phyloP scores from a whole-genome alignment of 2,329 filamentous ascomycete genomes.

The Cadophora gregata region DNA sequence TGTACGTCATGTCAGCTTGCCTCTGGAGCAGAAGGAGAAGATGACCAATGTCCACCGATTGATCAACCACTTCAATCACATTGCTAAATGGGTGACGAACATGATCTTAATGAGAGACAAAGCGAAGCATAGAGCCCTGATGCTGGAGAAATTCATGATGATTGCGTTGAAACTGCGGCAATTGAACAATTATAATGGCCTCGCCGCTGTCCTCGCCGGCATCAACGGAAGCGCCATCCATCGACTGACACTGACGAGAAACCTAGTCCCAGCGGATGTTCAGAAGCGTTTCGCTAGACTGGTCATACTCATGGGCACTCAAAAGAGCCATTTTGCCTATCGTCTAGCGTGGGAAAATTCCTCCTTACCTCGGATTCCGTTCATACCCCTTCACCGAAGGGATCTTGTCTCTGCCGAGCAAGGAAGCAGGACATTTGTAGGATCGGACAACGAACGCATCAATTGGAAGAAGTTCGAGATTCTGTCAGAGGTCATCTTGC shows the following conservation, averaged over 20 bases:
- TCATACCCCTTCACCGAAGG: slow-evolving; percentile 85
- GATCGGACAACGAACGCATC: slow-evolving; percentile 73
- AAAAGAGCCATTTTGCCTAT: slow-evolving; percentile 93
- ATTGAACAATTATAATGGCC: slow-evolving; percentile 95
- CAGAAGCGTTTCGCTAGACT: slow-evolving; percentile 88
- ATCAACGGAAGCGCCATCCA: slow-evolving; percentile 89
- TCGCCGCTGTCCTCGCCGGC: slow-evolving; percentile 92
- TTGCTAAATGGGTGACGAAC: slow-evolving; percentile 82
- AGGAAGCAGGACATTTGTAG: slow-evolving; percentile 88
- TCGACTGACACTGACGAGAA: slow-evolving; percentile 79
- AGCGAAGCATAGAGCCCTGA: slow-evolving; percentile 88
- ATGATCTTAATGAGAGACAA: slow-evolving; percentile 92
- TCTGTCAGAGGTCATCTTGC: slow-evolving; percentile 87
- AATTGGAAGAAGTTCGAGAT: slow-evolving; percentile 99
- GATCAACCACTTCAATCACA: slow-evolving; percentile 90
- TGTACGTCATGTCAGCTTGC: slow-evolving; percentile 86
- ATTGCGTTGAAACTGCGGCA: slow-evolving; percentile 85
- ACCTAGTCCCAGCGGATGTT: slow-evolving; percentile 72
- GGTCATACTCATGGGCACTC: slow-evolving; percentile 89
- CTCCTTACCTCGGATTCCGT: slow-evolving; percentile 86
- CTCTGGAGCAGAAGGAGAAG: slow-evolving; percentile 71
- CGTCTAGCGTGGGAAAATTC: slow-evolving; percentile 98
- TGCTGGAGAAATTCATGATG: slow-evolving; percentile 94
- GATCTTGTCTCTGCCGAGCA: slow-evolving; percentile 93
- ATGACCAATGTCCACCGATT: slow-evolving; percentile 90